Evolutionary conservation across 2,329 filamentous ascomycete genomes (phyloP).

Genomic region (Clonostachys chloroleuca): DNA sequence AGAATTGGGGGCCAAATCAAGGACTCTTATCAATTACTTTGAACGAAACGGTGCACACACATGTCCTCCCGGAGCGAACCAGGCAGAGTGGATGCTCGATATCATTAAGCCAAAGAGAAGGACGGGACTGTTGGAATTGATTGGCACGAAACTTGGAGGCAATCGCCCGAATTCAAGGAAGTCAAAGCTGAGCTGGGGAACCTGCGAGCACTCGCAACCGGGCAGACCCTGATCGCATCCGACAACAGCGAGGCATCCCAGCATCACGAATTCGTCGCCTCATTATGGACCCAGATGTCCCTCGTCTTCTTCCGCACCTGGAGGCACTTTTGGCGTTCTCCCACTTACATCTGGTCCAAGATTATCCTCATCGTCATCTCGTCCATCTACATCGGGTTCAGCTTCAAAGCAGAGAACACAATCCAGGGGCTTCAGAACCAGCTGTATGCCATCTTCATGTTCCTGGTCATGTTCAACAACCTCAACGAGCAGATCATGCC

Average conservation of each 20-base stretch:
- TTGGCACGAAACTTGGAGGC: slow-evolving; percentile 53
- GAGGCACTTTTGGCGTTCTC: slow-evolving; percentile 80
- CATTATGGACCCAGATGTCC: slow-evolving; percentile 49
- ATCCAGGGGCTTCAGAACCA: slow-evolving; percentile 80
- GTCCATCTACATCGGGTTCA: slow-evolving; percentile 63
- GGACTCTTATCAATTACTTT: slow-evolving; percentile 51
- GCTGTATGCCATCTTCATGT: slow-evolving; percentile 80
- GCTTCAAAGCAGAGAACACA: slow-evolving; percentile 45
- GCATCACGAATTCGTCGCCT: slow-evolving; percentile 69
- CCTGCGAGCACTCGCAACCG: slow-evolving; percentile 37
- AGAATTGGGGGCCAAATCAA: slow-evolving; percentile 56
- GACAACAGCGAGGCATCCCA: slow-evolving; percentile 35
- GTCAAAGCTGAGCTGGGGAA: slow-evolving; percentile 48
- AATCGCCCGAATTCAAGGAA: slow-evolving; percentile 40
- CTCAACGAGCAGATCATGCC: slow-evolving; percentile 79
- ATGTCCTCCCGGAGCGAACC: slow-evolving; percentile 54
- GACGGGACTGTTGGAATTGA: slow-evolving; percentile 37
- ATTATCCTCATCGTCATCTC: slow-evolving; percentile 42
- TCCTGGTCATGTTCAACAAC: slow-evolving; percentile 76
- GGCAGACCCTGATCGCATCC: not conserved
- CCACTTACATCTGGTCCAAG: slow-evolving; percentile 79
- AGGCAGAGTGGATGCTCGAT: slow-evolving; percentile 63
- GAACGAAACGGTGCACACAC: slow-evolving; percentile 53
- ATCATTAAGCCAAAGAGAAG: slow-evolving; percentile 15
- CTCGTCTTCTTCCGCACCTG: slow-evolving; percentile 66